Conservation (phyloP, 768 basidiomycete species). For the Hortiboletus flavorubellus region DNA sequence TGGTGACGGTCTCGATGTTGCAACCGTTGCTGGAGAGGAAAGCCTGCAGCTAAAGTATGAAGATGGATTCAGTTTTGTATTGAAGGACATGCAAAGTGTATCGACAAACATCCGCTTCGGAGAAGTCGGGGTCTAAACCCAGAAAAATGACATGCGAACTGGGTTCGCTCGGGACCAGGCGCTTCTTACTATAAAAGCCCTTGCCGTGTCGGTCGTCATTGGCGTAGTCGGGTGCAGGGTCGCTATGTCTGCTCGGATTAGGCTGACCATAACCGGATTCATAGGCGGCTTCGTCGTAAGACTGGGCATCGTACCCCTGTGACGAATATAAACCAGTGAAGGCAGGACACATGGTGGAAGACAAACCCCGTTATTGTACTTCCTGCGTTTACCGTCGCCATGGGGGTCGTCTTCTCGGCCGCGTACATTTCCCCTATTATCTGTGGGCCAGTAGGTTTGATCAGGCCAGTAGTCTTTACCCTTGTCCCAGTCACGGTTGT, state of each 20-base stretch:
- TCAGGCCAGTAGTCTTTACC: conserved; percentile 65
- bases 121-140: conserved; percentile 88
- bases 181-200: conserved; percentile 60
- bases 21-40: conserved; percentile 71
- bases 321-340: conserved; percentile 7
- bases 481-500: conserved; percentile 85
- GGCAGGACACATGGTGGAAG: background rate
- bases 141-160: conserved; percentile 95
- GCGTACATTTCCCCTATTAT: conserved; percentile 40
- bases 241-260: conserved; percentile 29
- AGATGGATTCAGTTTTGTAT: conserved; percentile 36
- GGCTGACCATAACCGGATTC: conserved; percentile 32
- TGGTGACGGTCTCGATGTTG: conserved; percentile 83
- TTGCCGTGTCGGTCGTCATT: conserved; percentile 48
- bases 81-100: conserved; percentile 33
- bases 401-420: conserved; percentile 67
- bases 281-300: conserved; percentile 46
- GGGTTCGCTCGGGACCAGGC: conserved; percentile 77
- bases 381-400: conserved; percentile 73
- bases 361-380: conserved; percentile 73
- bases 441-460: conserved; percentile 38
- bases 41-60: conserved; percentile 63
- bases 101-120: conserved; percentile 85
- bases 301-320: conserved; percentile 53
- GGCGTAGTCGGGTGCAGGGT: conserved; percentile 43